Evolutionary conservation across 2,329 filamentous ascomycete species (phyloP).

Genomic region (Colletotrichum filicis): DNA sequence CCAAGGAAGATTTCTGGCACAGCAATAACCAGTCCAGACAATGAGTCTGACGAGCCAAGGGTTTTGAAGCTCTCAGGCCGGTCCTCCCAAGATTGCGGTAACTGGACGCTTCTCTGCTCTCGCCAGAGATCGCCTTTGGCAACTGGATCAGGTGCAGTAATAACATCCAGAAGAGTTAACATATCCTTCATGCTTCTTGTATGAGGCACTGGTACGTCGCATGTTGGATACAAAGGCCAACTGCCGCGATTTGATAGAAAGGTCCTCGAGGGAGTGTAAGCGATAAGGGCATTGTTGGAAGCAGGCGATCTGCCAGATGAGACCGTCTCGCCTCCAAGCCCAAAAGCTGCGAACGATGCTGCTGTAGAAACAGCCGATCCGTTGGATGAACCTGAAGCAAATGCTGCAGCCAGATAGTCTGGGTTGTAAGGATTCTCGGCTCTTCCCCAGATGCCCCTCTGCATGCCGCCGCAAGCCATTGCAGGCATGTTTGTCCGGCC

Average conservation of each 20-base stretch:
- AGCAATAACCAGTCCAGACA: too few relatives aligned
- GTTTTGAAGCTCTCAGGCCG: too few relatives aligned
- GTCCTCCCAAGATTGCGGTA: too few relatives aligned
- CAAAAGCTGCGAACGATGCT: constrained; percentile 60
- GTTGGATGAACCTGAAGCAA: constrained; percentile 65
- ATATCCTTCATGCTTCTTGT: constrained; percentile 56
- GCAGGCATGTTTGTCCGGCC: constrained; percentile 69
- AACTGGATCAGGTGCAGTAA: background rate
- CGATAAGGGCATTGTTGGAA: too few relatives aligned
- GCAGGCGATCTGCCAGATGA: constrained; percentile 53
- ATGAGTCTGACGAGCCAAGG: too few relatives aligned
- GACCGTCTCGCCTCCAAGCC: constrained; percentile 62
- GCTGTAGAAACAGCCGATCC: constrained; percentile 60
- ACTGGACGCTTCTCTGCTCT: too few relatives aligned
- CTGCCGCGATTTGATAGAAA: constrained; percentile 58
- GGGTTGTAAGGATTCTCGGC: constrained; percentile 64
- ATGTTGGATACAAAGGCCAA: constrained; percentile 64
- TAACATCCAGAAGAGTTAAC: background rate
- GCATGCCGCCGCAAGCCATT: constrained; percentile 66
- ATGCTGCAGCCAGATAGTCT: constrained; percentile 61
- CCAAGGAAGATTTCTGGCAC: too few relatives aligned
- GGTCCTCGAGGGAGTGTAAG: constrained; percentile 57
- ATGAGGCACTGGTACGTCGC: constrained; percentile 62
- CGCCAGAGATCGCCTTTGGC: too few relatives aligned
- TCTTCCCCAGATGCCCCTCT: constrained; percentile 61